Conservation (phyloP, 2,329 filamentous ascomycete genomes). For the Alternaria ventricosa region DNA sequence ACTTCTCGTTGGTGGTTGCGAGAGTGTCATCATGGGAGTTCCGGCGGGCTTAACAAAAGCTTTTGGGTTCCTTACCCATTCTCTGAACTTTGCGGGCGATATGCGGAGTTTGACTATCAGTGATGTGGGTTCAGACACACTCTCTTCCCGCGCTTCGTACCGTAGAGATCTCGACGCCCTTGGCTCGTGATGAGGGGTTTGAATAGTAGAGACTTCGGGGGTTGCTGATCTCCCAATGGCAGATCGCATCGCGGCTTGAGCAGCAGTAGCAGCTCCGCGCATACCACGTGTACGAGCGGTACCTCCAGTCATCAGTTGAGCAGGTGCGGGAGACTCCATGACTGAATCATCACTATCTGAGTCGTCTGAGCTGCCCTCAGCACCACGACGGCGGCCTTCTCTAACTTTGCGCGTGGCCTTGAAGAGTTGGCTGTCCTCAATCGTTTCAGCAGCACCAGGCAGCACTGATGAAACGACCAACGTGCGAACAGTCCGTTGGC, state of each 20-base stretch:
- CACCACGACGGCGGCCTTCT: constrained; percentile 63
- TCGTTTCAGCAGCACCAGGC: constrained; percentile 78
- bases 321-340: constrained; percentile 80
- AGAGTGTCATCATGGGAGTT: constrained; percentile 55
- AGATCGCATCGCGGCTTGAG: constrained; percentile 83
- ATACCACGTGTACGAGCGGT: constrained; percentile 87
- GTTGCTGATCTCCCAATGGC: constrained; percentile 83
- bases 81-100: constrained; percentile 72
- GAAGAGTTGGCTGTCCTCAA: constrained; percentile 87
- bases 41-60: constrained; percentile 51
- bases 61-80: constrained; percentile 65
- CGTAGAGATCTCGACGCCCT: constrained; percentile 67
- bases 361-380: constrained; percentile 82
- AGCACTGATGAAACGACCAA: constrained; percentile 91
- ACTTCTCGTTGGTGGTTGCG: constrained; percentile 55
- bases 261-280: constrained; percentile 84
- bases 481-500: constrained; percentile 90
- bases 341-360: constrained; percentile 90
- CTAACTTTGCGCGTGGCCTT: constrained; percentile 62
- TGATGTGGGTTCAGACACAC: constrained; percentile 65
- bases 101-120: constrained; percentile 79
- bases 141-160: constrained; percentile 78
- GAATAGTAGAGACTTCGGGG: constrained; percentile 71
- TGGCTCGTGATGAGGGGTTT: constrained; percentile 68
- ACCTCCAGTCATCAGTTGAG: constrained; percentile 68